Evolutionary conservation across 257 asterid species (phyloP).

Genomic region (Anisodus acutangulus): DNA sequence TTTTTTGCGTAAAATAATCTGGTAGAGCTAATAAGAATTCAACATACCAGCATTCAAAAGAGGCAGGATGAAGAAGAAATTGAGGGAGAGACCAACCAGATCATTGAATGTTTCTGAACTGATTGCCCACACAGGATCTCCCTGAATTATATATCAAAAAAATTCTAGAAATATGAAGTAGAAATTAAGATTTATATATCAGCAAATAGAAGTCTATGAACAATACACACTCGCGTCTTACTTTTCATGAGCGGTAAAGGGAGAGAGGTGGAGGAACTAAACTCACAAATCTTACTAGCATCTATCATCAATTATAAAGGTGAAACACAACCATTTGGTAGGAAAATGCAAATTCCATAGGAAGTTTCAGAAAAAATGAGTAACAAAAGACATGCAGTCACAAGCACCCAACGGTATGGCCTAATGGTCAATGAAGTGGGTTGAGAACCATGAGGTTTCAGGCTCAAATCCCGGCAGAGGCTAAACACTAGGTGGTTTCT

Average conservation of each 20-base stretch:
- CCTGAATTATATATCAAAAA: constrained; percentile 52
- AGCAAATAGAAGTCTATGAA: not conserved
- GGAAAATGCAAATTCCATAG: not conserved
- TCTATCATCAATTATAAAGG: not conserved
- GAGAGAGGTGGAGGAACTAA: not conserved
- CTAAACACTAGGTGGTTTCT: too few relatives aligned
- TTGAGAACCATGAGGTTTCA: too few relatives aligned
- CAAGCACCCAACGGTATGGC: not conserved
- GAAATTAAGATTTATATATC: not conserved
- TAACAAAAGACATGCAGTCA: not conserved
- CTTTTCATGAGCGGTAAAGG: not conserved
- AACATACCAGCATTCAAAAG: constrained; percentile 67
- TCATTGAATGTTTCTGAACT: constrained; percentile 75
- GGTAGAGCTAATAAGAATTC: not conserved
- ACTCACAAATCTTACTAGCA: not conserved
- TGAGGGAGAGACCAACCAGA: constrained; percentile 81
- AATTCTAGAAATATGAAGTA: not conserved
- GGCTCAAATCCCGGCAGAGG: too few relatives aligned
- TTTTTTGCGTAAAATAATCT: not conserved
- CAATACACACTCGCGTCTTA: not conserved
- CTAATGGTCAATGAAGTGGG: too few relatives aligned
- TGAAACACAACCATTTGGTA: not conserved
- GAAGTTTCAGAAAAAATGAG: not conserved
- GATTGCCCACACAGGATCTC: constrained; percentile 98
- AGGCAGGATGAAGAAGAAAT: constrained; percentile 90